Conservation (phyloP, 371 early-diverging fungal species). For the Globomyces sp. region DNA sequence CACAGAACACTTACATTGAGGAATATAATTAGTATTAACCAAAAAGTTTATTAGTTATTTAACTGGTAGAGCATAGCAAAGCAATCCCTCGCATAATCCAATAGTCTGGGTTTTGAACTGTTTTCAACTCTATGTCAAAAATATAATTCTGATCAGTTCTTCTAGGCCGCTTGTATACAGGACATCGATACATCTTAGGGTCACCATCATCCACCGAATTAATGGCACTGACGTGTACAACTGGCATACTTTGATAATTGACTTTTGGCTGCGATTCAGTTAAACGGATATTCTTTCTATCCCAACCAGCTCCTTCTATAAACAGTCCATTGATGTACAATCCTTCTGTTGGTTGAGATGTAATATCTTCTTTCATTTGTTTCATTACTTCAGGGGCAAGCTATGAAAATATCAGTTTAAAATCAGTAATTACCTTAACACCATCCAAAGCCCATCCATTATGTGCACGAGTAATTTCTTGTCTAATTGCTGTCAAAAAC, state of each 20-base stretch:
- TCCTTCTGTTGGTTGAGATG: conserved; percentile 56
- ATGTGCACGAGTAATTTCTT: conserved; percentile 57
- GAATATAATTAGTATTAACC: no score
- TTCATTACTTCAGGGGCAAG: conserved; percentile 59
- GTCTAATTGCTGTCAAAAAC: conserved; percentile 62
- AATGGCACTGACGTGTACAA: conserved; percentile 53
- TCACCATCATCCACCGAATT: conserved; percentile 56
- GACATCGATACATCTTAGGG: conserved; percentile 55
- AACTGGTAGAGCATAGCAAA: conserved; percentile 34
- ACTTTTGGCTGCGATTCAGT: conserved; percentile 59
- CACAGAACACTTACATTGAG: no score
- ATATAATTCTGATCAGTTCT: conserved; percentile 57
- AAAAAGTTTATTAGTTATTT: not conserved
- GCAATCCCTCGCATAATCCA: conserved; percentile 60
- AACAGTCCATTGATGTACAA: conserved; percentile 62
- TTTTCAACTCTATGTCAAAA: conserved; percentile 58
- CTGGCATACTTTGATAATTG: conserved; percentile 58
- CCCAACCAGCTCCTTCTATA: conserved; percentile 65
- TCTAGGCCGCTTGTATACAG: conserved; percentile 56
- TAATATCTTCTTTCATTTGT: conserved; percentile 66
- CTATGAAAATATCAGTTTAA: not conserved
- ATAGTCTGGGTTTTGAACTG: conserved; percentile 53
- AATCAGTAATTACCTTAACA: conserved; percentile 28
- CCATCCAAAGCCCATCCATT: conserved; percentile 62
- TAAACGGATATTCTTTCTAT: conserved; percentile 56